Evolutionary conservation across 345 rosid genomes (phyloP), one percentile per base, ranked within the genome.

Genomic region (Sisymbrium altissimum): DNA sequence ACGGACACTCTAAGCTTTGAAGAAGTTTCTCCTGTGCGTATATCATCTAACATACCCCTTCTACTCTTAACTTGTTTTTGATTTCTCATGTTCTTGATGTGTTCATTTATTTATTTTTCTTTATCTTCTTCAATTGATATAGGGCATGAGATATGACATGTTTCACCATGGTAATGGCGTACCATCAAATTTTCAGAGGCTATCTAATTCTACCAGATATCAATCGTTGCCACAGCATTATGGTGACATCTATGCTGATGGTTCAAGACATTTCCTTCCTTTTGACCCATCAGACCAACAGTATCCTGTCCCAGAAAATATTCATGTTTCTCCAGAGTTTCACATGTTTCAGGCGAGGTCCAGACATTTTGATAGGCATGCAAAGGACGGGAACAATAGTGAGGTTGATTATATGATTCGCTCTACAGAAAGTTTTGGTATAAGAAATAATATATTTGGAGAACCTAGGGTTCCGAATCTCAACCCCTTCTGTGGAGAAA

Each of bases 11-110:
- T 63, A 69, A 78, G 78, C 69, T 48, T 79, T 71, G 86, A 81
- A 68, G 78, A 64, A 41, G 61, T 56, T 56, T 75, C 76, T 72
- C 79, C 73, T 77, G 88, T 88, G 81, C 64, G 85, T 79, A 73
- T 53, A 75, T 71, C 32, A 53, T 70, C 53, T 33, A 55, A n/a
- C 56, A 49, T 63, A 55, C 17, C n/a, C 73, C 14, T 68, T 17
- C 38, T 41, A 54, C 11, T 8, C 33, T 48, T n/a, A n/a, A 59
- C 67, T 68, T 55, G 6, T 4, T 80, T 9, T 46, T 64, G 36
- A 67, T 39, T 21, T 18, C 39, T 43, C 4, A 2, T 76, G 43
- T 63, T 64, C 36, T 30, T 52, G 63, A 36, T 70, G 58, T 66
- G 44, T n/a, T 58, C 68, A 61, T 50, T 19, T 64, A 9, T 32